These are phyloP conservation scores for Senecio squalidus DNA, from an alignment of 140 eudicot genomes.

Conservation along the genomic window DNA sequence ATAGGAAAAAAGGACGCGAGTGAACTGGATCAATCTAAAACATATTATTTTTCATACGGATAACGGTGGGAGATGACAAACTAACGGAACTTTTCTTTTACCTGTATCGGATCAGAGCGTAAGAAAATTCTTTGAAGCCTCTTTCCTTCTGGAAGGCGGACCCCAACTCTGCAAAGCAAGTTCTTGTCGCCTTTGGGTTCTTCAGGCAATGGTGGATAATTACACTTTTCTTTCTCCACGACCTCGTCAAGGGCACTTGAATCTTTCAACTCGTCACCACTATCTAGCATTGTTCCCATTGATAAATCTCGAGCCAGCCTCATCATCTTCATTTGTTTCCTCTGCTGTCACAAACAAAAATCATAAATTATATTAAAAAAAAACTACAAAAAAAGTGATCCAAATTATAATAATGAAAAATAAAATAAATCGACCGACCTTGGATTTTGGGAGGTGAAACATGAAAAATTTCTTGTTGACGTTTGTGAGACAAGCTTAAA, in stretches of 20 bases:
- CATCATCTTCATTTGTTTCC: constrained; percentile 59
- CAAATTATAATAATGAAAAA: no score
- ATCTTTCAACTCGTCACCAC: constrained; percentile 29
- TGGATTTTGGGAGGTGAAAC: constrained; percentile 36
- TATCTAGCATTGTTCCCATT: constrained; percentile 41
- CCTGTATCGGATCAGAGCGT: constrained; percentile 73
- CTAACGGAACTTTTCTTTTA: constrained; percentile 7
- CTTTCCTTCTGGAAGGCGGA: constrained; percentile 84
- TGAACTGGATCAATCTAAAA: neutral
- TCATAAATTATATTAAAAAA: no score
- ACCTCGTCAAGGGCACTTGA: constrained; percentile 17
- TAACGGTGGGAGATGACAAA: no score
- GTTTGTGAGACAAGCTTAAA: constrained; percentile 49
- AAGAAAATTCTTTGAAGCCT: constrained; percentile 78
- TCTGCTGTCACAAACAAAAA: constrained; percentile 42
- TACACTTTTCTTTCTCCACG: constrained; percentile 20
- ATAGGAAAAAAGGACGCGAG: no score
- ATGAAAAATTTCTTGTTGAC: constrained; percentile 49
- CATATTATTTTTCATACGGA: no score
- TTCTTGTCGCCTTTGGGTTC: constrained; percentile 69
- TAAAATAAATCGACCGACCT: constrained; percentile 14
- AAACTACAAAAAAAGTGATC: no score
- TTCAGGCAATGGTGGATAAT: constrained; percentile 71
- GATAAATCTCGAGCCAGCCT: constrained; percentile 68
- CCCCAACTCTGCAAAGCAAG: constrained; percentile 71